Base-by-base conservation (phyloP, 495 filamentous ascomycete species). In the Daldinia childiae region DNA sequence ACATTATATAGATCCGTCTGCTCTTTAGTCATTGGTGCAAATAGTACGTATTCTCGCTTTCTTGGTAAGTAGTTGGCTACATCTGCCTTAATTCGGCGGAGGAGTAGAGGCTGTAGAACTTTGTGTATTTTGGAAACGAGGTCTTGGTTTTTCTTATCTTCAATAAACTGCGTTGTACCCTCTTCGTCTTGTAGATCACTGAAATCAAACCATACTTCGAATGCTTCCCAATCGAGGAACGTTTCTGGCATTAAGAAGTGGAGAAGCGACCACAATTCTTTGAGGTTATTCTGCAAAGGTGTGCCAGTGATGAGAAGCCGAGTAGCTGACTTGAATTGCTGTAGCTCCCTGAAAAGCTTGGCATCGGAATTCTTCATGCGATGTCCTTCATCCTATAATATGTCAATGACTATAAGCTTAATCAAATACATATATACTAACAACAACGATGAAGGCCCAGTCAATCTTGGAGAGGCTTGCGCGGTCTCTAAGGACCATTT, bases 301-400 rank as follows among this genome's bases (percentile, higher is more conserved):
- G 95, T 99, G 6, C 95, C 95, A 0, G 95, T 98, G 62, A 99
- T 95, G 2, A 99, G 88, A 0, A 98, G 87, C 52, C 95, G 86
- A 63, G 95, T 97, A 2, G 93, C 92, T 0, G 95, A 97, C 24
- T 89, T 89, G 75, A 98, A 98, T 0, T 90, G 89, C 69, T 94
- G 90, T 0, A 99, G 81, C 64, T 96, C 93, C 51, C 90, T 88
- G 71, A 98, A 95, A 4, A 99, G 87, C 70, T 92, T 91, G 58
- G 94, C 95, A 71, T 99, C 92, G 75, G 97, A 91, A 66, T 99
- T 99, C 83, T 99, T 99, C 83, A 99, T 88, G 6, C 95, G 92
- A 77, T 99, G 95, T 1, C 95, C 95, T 81, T 99, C 95, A 74
- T 99, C 95, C 89, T 90, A 54, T 65, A 36, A 52, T 55, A 4